phyloP scores from a whole-genome alignment of 2,329 filamentous ascomycete genomes.

The Botrytis fabae region DNA sequence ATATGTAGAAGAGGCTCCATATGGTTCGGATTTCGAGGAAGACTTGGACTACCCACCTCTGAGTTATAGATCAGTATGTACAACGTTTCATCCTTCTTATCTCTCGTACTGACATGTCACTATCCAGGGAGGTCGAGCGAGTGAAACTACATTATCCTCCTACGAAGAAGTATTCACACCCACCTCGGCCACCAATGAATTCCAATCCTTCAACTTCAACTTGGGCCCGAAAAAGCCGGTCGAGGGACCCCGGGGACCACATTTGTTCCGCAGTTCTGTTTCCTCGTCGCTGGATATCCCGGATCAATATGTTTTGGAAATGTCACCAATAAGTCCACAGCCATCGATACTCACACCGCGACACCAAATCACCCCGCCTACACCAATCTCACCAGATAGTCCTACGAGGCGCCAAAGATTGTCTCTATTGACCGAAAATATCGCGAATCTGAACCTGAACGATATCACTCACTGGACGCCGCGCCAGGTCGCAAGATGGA shows the following conservation, averaged over 20 bases:
- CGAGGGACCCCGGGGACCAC: constrained; percentile 79
- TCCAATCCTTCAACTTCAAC: constrained; percentile 61
- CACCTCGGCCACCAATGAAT: constrained; percentile 58
- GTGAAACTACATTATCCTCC: constrained; percentile 83
- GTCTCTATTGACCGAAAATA: constrained; percentile 48
- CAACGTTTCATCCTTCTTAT: constrained; percentile 24
- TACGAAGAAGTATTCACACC: constrained; percentile 84
- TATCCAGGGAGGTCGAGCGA: constrained; percentile 65
- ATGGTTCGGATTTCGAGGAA: constrained; percentile 20
- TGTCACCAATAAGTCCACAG: constrained; percentile 75
- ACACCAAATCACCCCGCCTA: constrained; percentile 30
- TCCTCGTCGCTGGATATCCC: constrained; percentile 54
- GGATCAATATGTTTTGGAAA: constrained; percentile 57
- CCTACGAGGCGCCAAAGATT: constrained; percentile 4
- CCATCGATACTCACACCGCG: constrained; percentile 43
- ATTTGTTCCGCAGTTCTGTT: constrained; percentile 76
- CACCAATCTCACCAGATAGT: not conserved
- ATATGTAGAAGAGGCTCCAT: constrained; percentile 19
- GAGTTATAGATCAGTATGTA: constrained; percentile 71
- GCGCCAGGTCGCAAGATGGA: constrained; percentile 79
- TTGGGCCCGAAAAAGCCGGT: constrained; percentile 61
- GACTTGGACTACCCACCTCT: constrained; percentile 63
- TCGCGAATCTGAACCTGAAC: constrained; percentile 57
- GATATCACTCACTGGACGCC: constrained; percentile 69
- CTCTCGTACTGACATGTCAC: constrained; percentile 25